Conservation (phyloP, 305 asterid species). For the Lippia alba region DNA sequence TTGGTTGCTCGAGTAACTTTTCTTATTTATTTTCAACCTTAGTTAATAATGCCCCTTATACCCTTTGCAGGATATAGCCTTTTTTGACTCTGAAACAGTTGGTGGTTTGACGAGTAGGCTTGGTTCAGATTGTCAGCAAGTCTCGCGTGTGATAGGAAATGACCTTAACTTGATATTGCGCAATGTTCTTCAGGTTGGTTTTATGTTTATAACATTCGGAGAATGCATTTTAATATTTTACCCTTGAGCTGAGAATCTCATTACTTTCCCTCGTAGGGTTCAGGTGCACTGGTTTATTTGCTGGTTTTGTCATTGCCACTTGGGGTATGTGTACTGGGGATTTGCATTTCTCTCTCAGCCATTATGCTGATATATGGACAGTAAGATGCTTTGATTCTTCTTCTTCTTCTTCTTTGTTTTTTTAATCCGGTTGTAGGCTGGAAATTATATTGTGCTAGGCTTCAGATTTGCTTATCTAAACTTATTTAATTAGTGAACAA, state of each 20-base stretch:
- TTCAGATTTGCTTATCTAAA: conserved; percentile 13
- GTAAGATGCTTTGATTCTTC: conserved; percentile 61
- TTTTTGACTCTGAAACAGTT: conserved; percentile 91
- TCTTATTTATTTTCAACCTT: conserved; percentile 16
- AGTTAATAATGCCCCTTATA: conserved; percentile 27
- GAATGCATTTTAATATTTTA: conserved; percentile 22
- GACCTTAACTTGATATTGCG: conserved; percentile 90
- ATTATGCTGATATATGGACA: conserved; percentile 87
- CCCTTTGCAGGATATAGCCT: conserved; percentile 82
- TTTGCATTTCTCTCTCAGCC: conserved; percentile 73
- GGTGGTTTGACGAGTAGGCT: conserved; percentile 99
- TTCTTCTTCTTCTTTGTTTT: too few species aligned
- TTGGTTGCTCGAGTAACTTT: conserved; percentile 13
- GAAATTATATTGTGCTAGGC: conserved; percentile 23
- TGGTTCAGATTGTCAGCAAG: conserved; percentile 99
- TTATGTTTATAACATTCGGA: conserved; percentile 16
- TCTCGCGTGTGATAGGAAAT: conserved; percentile 95
- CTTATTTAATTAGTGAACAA: not conserved
- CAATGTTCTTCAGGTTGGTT: conserved; percentile 86
- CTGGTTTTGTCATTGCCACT: conserved; percentile 88
- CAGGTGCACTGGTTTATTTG: conserved; percentile 86
- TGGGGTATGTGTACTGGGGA: conserved; percentile 79
- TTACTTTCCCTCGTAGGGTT: conserved; percentile 62
- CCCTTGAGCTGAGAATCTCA: conserved; percentile 43
- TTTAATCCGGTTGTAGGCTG: not conserved